Percentiles rank a stretch among this genome's conserved stretches.
phyloP scores from a whole-genome alignment of 768 basidiomycete species.

The Cystofilobasidium bisporidii region DNA sequence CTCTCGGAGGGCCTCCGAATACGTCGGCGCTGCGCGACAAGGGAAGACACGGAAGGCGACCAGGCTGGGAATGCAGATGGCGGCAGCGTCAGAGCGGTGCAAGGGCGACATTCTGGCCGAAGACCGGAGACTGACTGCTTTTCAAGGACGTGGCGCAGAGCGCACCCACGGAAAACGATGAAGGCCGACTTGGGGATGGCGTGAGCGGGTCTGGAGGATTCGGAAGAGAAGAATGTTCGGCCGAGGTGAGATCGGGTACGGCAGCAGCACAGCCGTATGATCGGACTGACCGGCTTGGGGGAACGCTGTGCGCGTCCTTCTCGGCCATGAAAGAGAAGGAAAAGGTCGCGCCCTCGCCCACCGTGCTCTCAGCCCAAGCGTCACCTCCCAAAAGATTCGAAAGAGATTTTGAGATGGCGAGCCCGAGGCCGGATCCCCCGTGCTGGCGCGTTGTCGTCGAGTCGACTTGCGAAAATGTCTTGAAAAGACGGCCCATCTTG shows the following conservation, averaged over 20 bases:
- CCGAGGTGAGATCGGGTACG: too few species aligned
- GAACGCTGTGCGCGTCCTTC: not conserved
- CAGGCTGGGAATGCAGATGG: not conserved
- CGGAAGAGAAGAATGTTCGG: too few species aligned
- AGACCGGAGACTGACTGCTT: constrained; percentile 6
- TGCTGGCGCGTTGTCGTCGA: constrained; percentile 18
- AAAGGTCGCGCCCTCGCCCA: constrained; percentile 13
- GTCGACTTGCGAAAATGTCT: constrained; percentile 24
- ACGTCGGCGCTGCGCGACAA: not conserved
- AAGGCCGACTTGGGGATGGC: not conserved
- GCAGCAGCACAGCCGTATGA: too few species aligned
- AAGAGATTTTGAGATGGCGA: constrained; percentile 18
- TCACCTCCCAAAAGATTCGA: constrained; percentile 15
- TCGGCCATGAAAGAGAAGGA: constrained; percentile 15
- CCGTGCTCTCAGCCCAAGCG: not conserved
- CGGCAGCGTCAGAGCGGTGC: too few species aligned
- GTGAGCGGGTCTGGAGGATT: not conserved
- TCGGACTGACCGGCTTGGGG: not conserved
- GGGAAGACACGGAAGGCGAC: constrained; percentile 3
- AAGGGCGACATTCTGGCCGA: too few species aligned
- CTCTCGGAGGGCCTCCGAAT: not conserved
- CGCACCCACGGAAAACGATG: not conserved
- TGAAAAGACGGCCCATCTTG: constrained; percentile 11
- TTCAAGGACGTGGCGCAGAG: not conserved
- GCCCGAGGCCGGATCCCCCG: constrained; percentile 19